Evolutionary conservation across 768 basidiomycete species (phyloP), one percentile per base, ranked within the genome.

Genomic region (Ramaria sp.): DNA sequence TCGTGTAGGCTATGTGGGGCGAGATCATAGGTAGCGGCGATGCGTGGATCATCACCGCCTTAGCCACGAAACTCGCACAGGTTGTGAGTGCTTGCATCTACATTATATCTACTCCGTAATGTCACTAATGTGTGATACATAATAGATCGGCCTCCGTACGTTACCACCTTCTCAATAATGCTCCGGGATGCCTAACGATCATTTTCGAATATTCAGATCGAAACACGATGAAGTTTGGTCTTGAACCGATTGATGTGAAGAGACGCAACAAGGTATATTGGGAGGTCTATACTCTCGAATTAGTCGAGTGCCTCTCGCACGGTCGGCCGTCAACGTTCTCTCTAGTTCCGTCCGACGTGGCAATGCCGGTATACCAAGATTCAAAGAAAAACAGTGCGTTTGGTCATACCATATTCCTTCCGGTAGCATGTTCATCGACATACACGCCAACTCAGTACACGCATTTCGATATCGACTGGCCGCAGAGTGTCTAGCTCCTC

Each of bases 261-360:
- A 72, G 85, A 31, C 76, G 87, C 7, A 78, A 85, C 2, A 72
- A 81, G 38, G 69, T 87, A 11, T 89, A 89, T 68, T 90, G 87
- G 87, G 84, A 88, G 64, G 72, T 88, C 7, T 88, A 48, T 24
- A 38, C 47, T 19, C 55, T 57, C 24, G 55, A 57, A 49, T 45
- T 57, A n/a, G 4, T 39, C 5, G 55, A 57, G 30, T 48, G 46
- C 31, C 34, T 57, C 45, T 57, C 55, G 5, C 55, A 57, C 31
- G 55, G 55, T 7, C 55, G 55, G 19, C 55, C 55, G 13, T 47
- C 55, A 15, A 57, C 55, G 15, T 49, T 57, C 20, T 47, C 48
- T 15, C 37, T 57, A 24, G 39, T 57, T 48, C 55, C 55, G 2
- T 24, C 55, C 4, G 55, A 57, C 47, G 55, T 57, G 13, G 19